These are phyloP conservation scores for Wolfiporia cocos DNA, from an alignment of 1,284 basidiomycete species.

Conservation along the genomic window DNA sequence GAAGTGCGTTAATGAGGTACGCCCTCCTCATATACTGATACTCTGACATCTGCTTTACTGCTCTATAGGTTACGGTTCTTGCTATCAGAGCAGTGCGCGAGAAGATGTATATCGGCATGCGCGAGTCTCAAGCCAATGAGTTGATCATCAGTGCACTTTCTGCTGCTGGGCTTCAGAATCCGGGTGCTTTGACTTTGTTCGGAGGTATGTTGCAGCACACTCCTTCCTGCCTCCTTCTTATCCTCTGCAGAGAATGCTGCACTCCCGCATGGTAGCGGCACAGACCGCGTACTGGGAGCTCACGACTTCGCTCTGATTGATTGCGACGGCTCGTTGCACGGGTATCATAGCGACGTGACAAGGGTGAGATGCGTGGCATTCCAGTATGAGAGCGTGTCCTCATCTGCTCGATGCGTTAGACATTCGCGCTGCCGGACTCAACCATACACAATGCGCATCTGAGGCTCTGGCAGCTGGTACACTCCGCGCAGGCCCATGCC, in stretches of 20 bases:
- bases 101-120: conserved; percentile 66
- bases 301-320: conserved; percentile 78
- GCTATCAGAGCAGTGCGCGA: conserved; percentile 64
- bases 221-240: background rate
- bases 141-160: conserved; percentile 54
- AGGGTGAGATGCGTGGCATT: conserved; percentile 41
- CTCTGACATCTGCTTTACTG: no score
- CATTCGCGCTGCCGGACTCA: conserved; percentile 59
- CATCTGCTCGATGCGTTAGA: no score
- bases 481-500: conserved; percentile 57
- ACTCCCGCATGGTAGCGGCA: conserved; percentile 76
- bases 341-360: conserved; percentile 75
- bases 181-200: conserved; percentile 66
- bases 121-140: conserved; percentile 58
- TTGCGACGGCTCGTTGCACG: conserved; percentile 63
- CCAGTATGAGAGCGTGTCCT: no score
- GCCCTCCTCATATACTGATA: background rate
- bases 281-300: conserved; percentile 49
- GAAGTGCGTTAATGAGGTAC: conserved; percentile 76
- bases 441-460: conserved; percentile 49
- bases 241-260: conserved; percentile 67
- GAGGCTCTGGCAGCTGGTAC: conserved; percentile 64
- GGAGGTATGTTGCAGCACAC: conserved; percentile 48
- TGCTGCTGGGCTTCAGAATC: conserved; percentile 50
- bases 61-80: conserved; percentile 60